These are phyloP conservation scores for Thalia dealbata DNA, from an alignment of 176 grass and related monocot genomes.

Conservation along the genomic window DNA sequence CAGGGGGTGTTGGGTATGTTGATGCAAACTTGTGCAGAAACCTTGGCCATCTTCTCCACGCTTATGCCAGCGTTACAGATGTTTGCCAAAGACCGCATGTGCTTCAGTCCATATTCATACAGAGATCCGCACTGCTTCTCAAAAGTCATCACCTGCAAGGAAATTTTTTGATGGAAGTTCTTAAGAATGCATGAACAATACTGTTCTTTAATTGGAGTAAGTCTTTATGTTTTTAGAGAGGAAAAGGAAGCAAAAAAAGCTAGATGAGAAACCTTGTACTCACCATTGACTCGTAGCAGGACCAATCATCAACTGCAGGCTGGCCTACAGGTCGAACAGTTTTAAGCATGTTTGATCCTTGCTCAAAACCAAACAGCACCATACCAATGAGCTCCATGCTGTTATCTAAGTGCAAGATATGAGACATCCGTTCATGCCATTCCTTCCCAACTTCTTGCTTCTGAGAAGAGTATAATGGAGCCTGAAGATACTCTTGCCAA, in stretches of 20 bases:
- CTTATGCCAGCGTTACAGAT: constrained; percentile 67
- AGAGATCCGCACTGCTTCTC: constrained; percentile 74
- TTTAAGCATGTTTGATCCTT: constrained; percentile 45
- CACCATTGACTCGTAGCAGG: constrained; percentile 77
- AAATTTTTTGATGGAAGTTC: constrained; percentile 8
- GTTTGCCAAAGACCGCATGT: constrained; percentile 81
- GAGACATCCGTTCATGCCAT: constrained; percentile 65
- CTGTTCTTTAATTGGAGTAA: no score
- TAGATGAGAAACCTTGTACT: not conserved
- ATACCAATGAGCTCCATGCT: constrained; percentile 75
- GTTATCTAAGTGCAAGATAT: constrained; percentile 78
- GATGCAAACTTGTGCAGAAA: constrained; percentile 58
- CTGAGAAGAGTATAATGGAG: constrained; percentile 37
- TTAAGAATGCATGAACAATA: no score
- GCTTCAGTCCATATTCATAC: constrained; percentile 92
- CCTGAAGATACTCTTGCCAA: constrained; percentile 83
- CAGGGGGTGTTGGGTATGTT: constrained; percentile 55
- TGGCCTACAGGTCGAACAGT: constrained; percentile 49
- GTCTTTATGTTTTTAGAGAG: no score
- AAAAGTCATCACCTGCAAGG: constrained; percentile 61
- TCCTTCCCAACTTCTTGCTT: constrained; percentile 67
- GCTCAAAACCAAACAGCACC: constrained; percentile 68
- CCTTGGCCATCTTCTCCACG: constrained; percentile 40
- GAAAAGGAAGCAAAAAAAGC: not conserved
- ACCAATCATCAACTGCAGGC: constrained; percentile 85